Percentiles rank a stretch among this genome's conserved stretches.
These are phyloP conservation scores for Rhizopogon salebrosus DNA, from an alignment of 768 basidiomycete genomes.

Conservation along the genomic window DNA sequence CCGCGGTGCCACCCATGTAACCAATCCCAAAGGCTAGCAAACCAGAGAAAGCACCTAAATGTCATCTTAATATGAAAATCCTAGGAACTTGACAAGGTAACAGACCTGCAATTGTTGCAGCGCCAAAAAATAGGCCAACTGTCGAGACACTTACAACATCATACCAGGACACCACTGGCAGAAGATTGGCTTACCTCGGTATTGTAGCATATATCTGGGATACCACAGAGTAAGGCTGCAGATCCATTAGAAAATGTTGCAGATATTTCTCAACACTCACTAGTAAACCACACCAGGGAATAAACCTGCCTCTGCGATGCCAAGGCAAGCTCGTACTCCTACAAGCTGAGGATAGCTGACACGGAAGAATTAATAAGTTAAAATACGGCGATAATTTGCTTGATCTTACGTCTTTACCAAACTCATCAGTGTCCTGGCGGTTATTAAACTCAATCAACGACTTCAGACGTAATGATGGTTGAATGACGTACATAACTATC, in stretches of 20 bases:
- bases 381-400: not conserved
- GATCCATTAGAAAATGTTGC: not conserved
- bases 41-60: slow-evolving; percentile 48
- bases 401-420: slow-evolving; percentile 53
- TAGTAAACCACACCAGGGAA: slow-evolving; percentile 75
- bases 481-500: slow-evolving; percentile 43
- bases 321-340: slow-evolving; percentile 52
- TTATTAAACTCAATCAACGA: not conserved
- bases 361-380: not conserved
- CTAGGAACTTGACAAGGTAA: not conserved
- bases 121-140: slow-evolving; percentile 60
- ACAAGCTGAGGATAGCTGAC: slow-evolving; percentile 57
- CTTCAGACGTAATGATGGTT: not conserved
- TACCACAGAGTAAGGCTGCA: slow-evolving; percentile 63
- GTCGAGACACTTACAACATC: not conserved
- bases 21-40: slow-evolving; percentile 53
- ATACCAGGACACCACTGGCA: not conserved
- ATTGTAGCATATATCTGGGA: slow-evolving; percentile 54
- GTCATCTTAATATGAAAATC: not conserved
- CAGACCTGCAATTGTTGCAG: slow-evolving; percentile 53
- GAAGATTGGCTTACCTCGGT: slow-evolving; percentile 23
- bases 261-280: slow-evolving; percentile 29
- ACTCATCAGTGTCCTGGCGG: slow-evolving; percentile 55
- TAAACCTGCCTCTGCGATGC: slow-evolving; percentile 63
- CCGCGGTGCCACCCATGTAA: slow-evolving; percentile 42